Evolutionary conservation across 2,329 filamentous ascomycete species (phyloP).

Genomic region (Pestalotiopsis sp.): DNA sequence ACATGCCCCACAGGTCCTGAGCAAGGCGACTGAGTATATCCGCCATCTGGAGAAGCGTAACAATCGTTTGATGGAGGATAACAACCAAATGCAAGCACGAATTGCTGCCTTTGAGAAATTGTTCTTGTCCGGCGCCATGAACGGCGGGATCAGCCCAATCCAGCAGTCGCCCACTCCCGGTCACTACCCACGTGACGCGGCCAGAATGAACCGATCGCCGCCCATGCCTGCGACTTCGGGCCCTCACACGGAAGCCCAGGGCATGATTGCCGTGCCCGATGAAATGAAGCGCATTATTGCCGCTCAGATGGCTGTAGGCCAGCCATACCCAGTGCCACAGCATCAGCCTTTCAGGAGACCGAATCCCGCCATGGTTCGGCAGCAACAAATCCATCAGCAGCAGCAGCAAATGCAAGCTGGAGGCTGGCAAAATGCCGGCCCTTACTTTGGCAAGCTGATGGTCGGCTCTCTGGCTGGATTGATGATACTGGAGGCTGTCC

Average conservation of each 20-base stretch:
- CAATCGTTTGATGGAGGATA: slow-evolving; percentile 79
- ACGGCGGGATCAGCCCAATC: slow-evolving; percentile 55
- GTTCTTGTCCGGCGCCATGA: slow-evolving; percentile 76
- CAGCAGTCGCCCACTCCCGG: slow-evolving; percentile 55
- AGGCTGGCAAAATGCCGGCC: slow-evolving; percentile 55
- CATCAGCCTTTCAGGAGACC: slow-evolving; percentile 36
- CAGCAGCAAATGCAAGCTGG: slow-evolving; percentile 50
- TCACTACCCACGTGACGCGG: slow-evolving; percentile 47
- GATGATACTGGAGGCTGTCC: slow-evolving; percentile 85
- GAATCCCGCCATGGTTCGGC: slow-evolving; percentile 49
- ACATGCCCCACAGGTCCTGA: slow-evolving; percentile 60
- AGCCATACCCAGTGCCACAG: slow-evolving; percentile 49
- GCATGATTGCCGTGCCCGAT: slow-evolving; percentile 68
- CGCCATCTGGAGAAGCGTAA: slow-evolving; percentile 91
- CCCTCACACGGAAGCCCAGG: slow-evolving; percentile 44
- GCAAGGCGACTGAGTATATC: slow-evolving; percentile 96
- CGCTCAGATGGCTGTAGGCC: slow-evolving; percentile 55
- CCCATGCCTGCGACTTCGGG: slow-evolving; percentile 38
- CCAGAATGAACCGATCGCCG: slow-evolving; percentile 45
- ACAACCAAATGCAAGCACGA: slow-evolving; percentile 74
- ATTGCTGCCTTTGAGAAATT: slow-evolving; percentile 78
- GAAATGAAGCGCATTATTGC: slow-evolving; percentile 65
- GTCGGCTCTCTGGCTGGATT: slow-evolving; percentile 88
- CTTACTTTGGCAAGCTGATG: slow-evolving; percentile 79
- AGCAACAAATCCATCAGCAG: slow-evolving; percentile 52